Evolutionary conservation across 2,329 filamentous ascomycete genomes (phyloP).

Genomic region (Ceratocystis destructans): DNA sequence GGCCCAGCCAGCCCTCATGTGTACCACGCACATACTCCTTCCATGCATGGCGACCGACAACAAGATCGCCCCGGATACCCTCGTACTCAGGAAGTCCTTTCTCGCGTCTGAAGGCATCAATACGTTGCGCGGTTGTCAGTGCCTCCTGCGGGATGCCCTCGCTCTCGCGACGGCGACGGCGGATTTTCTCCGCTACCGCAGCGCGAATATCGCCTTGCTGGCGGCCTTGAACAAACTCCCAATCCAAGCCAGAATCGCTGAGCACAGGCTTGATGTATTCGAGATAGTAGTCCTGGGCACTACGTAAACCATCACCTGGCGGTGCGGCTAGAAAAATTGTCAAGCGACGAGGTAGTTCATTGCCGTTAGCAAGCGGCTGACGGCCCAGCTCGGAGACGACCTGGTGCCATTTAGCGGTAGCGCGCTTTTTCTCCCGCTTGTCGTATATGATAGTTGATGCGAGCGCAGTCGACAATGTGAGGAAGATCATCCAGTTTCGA

Average conservation of each 20-base stretch:
- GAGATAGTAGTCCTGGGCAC: constrained; percentile 87
- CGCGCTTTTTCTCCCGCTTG: constrained; percentile 72
- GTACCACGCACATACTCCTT: constrained; percentile 90
- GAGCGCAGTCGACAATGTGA: constrained; percentile 63
- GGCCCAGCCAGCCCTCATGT: constrained; percentile 93
- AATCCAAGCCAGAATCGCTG: constrained; percentile 79
- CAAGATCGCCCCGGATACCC: constrained; percentile 67
- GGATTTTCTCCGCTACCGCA: constrained; percentile 72
- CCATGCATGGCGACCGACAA: constrained; percentile 87
- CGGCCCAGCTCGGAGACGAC: constrained; percentile 72
- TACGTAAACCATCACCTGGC: constrained; percentile 69
- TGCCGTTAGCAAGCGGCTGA: constrained; percentile 54
- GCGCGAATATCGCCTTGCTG: constrained; percentile 87
- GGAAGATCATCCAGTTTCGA: constrained; percentile 96
- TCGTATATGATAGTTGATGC: constrained; percentile 79
- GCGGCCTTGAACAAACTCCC: constrained; percentile 87
- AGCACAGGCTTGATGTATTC: constrained; percentile 92
- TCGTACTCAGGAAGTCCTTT: constrained; percentile 57
- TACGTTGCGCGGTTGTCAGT: constrained; percentile 40
- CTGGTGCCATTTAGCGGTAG: constrained; percentile 74
- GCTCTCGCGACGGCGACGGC: constrained; percentile 51
- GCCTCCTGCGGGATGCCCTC: constrained; percentile 37
- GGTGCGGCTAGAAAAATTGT: constrained; percentile 77
- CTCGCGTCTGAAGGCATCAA: constrained; percentile 47
- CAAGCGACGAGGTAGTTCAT: constrained; percentile 65